Evolutionary conservation across 768 basidiomycete genomes (phyloP).

Genomic region (Tricholoma matsutake): DNA sequence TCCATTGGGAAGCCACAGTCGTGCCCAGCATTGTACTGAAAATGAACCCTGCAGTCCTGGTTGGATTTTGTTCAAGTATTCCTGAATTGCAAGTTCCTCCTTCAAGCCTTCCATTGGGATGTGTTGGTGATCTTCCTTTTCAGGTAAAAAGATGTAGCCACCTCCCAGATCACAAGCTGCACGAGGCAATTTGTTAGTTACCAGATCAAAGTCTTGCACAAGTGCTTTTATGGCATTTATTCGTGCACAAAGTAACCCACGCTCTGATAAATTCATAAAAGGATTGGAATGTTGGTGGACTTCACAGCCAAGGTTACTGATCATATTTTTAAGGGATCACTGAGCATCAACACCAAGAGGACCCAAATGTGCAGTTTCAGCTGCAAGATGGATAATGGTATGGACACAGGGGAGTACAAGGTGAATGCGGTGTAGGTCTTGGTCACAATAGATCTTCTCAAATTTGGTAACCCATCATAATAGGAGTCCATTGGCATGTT

Average conservation of each 20-base stretch:
- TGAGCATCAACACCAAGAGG: constrained; percentile 16
- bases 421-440: background rate
- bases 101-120: background rate
- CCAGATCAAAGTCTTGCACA: background rate
- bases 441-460: too few species aligned
- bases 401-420: background rate
- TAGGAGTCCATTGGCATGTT: background rate
- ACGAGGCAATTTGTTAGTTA: background rate
- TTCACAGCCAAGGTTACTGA: constrained; percentile 6
- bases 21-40: too few species aligned
- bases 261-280: constrained; percentile 11
- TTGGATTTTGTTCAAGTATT: too few species aligned
- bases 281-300: constrained; percentile 13
- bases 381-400: background rate
- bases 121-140: background rate
- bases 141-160: background rate
- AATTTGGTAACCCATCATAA: too few species aligned
- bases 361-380: constrained; percentile 11
- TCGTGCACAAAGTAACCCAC: background rate
- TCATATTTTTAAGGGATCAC: constrained; percentile 13
- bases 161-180: background rate
- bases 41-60: too few species aligned
- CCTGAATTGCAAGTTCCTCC: background rate
- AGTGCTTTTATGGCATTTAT: background rate
- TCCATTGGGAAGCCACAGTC: too few species aligned